phyloP scores from a whole-genome alignment of 2,329 filamentous ascomycete species.

The Polytolypa hystricis region DNA sequence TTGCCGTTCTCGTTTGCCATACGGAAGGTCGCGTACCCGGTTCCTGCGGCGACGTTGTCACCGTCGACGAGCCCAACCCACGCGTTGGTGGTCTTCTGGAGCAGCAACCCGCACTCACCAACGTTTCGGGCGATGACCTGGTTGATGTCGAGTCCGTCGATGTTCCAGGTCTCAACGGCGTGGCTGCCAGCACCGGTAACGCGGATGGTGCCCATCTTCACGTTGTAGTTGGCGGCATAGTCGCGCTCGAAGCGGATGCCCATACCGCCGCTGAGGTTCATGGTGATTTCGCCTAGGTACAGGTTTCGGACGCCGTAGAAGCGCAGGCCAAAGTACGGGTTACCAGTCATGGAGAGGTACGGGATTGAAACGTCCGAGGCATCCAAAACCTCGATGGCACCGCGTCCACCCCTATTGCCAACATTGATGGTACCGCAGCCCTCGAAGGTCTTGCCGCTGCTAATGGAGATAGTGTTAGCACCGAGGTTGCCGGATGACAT shows the following conservation, averaged over 20 bases:
- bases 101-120: conserved; percentile 46
- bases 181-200: conserved; percentile 46
- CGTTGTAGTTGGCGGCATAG: conserved; percentile 40
- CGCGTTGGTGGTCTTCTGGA: conserved; percentile 45
- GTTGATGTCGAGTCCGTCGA: conserved; percentile 42
- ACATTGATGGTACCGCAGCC: conserved; percentile 48
- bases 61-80: conserved; percentile 45
- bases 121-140: conserved; percentile 44
- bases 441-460: conserved; percentile 46
- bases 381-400: conserved; percentile 44
- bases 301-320: conserved; percentile 44
- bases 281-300: conserved; percentile 40
- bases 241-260: conserved; percentile 50
- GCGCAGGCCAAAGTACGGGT: conserved; percentile 46
- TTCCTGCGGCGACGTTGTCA: conserved; percentile 42
- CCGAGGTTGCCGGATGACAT: conserved; percentile 31
- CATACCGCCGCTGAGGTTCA: conserved; percentile 45
- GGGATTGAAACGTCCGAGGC: conserved; percentile 43
- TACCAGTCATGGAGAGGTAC: conserved; percentile 47
- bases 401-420: conserved; percentile 32
- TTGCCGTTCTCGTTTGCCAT: conserved; percentile 48
- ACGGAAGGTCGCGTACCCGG: conserved; percentile 46
- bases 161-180: conserved; percentile 51
- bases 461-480: conserved; percentile 21
- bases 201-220: conserved; percentile 42